Evolutionary conservation across 257 asterid species (phyloP), one percentile per base, ranked within the genome.

Genomic region (Rehmannia glutinosa): DNA sequence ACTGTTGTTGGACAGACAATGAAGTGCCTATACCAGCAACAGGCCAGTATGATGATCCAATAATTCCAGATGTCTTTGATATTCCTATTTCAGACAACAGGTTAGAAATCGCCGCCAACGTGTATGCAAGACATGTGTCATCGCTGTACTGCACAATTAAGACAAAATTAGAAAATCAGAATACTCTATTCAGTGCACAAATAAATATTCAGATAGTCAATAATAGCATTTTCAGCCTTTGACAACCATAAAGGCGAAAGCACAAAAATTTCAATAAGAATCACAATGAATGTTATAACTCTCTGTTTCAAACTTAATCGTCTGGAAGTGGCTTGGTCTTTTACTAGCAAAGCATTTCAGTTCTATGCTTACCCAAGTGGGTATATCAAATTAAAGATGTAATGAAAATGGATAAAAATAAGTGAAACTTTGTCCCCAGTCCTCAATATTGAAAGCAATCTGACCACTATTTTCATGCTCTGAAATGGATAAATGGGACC

Each of bases 61-160:
- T 74, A 70, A 93, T 80, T 58, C 97, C 96, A 63, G 85, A 81
- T 63, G 86, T 78, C 72, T 80, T 84, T 75, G 96, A 83, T 73
- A 87, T 75, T 63, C 97, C 87, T 67, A 82, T 70, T 73, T 91
- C 96, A 64, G 96, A 90, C 75, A 90, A 79, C 71, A 90, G 87
- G 71, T 85, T 88, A 75, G 96, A 86, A 58, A 93, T 93, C 21
- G 96, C 90, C 1, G 92, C 83, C 69, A 93, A 77, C 9, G 99
- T 93, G 77, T 88, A 90, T 17, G 99, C 96, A 70, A 93, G 97
- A 74, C 95, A 90, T 43, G 88, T 75, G 67, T 93, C 99, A 81
- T 93, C 96, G 33, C 85, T 84, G 74, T 85, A 82, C 96, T 93
- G 98, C 84, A 90, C 11, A 60, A 64, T 65, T 64, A 38, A 62